These are phyloP conservation scores for Globisporangium recalcitrans DNA, from an alignment of 352 stramenopile species.

Conservation along the genomic window DNA sequence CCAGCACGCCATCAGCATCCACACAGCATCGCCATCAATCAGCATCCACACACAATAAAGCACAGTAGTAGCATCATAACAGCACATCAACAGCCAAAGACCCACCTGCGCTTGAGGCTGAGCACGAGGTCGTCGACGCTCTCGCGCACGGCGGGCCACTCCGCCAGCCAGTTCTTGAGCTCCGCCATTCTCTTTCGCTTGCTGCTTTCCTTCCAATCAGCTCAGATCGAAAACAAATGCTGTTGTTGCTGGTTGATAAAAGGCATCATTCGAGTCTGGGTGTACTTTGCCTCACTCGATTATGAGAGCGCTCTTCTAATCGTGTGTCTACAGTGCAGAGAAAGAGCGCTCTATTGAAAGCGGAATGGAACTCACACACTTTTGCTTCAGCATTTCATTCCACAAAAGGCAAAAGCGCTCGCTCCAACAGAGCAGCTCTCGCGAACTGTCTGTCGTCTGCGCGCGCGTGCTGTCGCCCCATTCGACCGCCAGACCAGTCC, in stretches of 20 bases:
- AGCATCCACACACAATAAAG: not conserved
- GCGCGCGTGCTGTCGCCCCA: not conserved
- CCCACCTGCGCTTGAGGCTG: slow-evolving; percentile 70
- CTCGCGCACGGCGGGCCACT: slow-evolving; percentile 68
- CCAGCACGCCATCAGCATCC: not conserved
- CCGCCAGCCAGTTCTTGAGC: slow-evolving; percentile 66
- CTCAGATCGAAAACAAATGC: not conserved
- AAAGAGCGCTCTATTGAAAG: not conserved
- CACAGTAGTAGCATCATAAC: too few relatives aligned
- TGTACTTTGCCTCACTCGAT: not conserved
- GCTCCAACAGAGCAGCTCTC: too few relatives aligned
- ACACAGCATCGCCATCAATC: slow-evolving; percentile 4
- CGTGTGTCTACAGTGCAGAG: not conserved
- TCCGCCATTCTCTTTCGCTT: slow-evolving; percentile 18
- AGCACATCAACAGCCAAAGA: not conserved
- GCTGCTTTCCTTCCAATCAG: not conserved
- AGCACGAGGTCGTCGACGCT: slow-evolving; percentile 72
- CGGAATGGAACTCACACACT: too few relatives aligned
- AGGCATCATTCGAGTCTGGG: too few relatives aligned
- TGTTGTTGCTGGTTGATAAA: not conserved
- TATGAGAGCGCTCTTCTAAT: slow-evolving; percentile 1
- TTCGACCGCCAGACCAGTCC: not conserved
- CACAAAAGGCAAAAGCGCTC: not conserved
- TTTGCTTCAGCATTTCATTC: not conserved
- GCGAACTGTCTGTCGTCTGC: not conserved